Evolutionary conservation across 2,329 filamentous ascomycete species (phyloP).

Genomic region (Thyridium curvatum): DNA sequence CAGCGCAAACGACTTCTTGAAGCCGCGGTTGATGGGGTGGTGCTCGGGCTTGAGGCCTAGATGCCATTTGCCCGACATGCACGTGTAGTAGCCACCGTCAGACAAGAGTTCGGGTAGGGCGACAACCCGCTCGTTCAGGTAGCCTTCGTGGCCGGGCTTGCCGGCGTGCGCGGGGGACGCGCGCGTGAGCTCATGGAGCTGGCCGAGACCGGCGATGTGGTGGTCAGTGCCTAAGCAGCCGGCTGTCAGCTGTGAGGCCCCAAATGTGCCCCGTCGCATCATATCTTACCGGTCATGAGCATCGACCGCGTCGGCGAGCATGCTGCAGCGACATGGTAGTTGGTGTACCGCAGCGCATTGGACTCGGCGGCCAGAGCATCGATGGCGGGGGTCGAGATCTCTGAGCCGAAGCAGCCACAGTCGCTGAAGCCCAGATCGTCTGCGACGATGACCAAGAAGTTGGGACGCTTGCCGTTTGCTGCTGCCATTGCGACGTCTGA

Average conservation of each 20-base stretch:
- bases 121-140: slow-evolving; percentile 53
- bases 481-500: no score
- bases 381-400: slow-evolving; percentile 24
- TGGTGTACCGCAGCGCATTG: slow-evolving; percentile 45
- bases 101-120: slow-evolving; percentile 51
- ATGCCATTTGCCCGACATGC: slow-evolving; percentile 61
- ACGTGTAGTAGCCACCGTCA: slow-evolving; percentile 52
- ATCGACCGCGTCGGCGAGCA: slow-evolving; percentile 60
- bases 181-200: slow-evolving; percentile 44
- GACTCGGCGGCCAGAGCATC: slow-evolving; percentile 26
- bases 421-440: slow-evolving; percentile 26
- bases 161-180: slow-evolving; percentile 10
- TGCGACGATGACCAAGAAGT: slow-evolving; percentile 25
- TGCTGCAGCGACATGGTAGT: slow-evolving; percentile 58
- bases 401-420: slow-evolving; percentile 20
- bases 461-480: slow-evolving; percentile 11
- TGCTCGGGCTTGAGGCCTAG: slow-evolving; percentile 34
- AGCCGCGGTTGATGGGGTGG: slow-evolving; percentile 50
- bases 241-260: no score
- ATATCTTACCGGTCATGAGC: slow-evolving; percentile 46
- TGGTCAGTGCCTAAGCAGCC: slow-evolving; percentile 44
- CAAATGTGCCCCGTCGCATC: no score
- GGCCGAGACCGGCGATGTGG: slow-evolving; percentile 51
- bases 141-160: slow-evolving; percentile 57
- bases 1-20: slow-evolving; percentile 52